A percentile compares a stretch with the other conserved stretches of the same genome.
These are phyloP conservation scores for Cyathus striatus DNA, from an alignment of 768 basidiomycete species.

Conservation along the genomic window DNA sequence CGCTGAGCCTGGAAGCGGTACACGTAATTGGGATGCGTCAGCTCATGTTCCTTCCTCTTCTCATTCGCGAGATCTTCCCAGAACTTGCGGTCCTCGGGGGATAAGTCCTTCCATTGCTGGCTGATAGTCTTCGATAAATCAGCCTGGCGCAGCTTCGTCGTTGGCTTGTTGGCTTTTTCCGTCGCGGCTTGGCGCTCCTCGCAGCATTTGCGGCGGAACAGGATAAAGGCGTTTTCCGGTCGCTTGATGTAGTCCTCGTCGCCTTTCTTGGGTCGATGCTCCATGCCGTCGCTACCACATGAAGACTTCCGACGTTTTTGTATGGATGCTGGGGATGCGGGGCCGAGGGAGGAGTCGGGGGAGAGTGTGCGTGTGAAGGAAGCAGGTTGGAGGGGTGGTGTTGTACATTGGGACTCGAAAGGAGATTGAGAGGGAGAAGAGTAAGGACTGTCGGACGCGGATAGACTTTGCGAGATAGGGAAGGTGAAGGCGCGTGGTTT, in stretches of 20 bases:
- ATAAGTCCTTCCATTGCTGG: slow-evolving; percentile 3
- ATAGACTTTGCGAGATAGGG: slow-evolving; percentile 53
- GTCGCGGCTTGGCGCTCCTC: slow-evolving; percentile 59
- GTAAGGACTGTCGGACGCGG: slow-evolving; percentile 69
- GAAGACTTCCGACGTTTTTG: slow-evolving; percentile 52
- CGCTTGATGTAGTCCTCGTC: slow-evolving; percentile 74
- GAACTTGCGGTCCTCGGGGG: slow-evolving; percentile 55
- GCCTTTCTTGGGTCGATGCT: slow-evolving; percentile 39
- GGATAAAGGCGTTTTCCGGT: slow-evolving; percentile 81
- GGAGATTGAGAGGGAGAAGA: slow-evolving; percentile 65
- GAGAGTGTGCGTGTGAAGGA: slow-evolving; percentile 32
- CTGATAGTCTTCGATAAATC: slow-evolving; percentile 76
- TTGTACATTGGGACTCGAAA: slow-evolving; percentile 44
- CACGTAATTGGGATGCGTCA: slow-evolving; percentile 28
- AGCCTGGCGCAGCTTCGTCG: slow-evolving; percentile 67
- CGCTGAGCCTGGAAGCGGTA: neutral
- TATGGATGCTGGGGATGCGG: slow-evolving; percentile 29
- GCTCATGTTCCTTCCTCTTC: slow-evolving; percentile 76
- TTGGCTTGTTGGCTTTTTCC: slow-evolving; percentile 41
- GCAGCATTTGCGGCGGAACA: slow-evolving; percentile 77
- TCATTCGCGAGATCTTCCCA: slow-evolving; percentile 78
- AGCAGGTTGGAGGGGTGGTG: slow-evolving; percentile 19
- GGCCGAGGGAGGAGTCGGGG: slow-evolving; percentile 37
- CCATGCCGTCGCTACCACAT: slow-evolving; percentile 38
- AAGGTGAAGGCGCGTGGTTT: slow-evolving; percentile 71